Evolutionary conservation across 2,329 filamentous ascomycete genomes (phyloP).

Genomic region (Claviceps purpurea): DNA sequence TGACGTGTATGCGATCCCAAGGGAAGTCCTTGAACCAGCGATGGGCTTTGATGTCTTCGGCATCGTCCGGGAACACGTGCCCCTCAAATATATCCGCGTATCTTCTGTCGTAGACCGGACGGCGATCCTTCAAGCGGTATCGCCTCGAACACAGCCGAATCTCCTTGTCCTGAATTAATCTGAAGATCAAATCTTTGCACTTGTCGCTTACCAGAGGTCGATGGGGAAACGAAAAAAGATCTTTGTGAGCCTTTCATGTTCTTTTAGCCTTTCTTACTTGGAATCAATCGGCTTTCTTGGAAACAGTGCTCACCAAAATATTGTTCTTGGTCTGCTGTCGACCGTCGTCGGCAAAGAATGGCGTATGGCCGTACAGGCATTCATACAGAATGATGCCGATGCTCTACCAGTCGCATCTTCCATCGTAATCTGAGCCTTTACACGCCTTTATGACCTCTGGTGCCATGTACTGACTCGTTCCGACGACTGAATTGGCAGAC

Average conservation of each 20-base stretch:
- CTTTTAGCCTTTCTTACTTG: neutral
- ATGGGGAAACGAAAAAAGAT: slow-evolving; percentile 57
- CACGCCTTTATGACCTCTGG: slow-evolving; percentile 67
- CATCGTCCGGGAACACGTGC: slow-evolving; percentile 73
- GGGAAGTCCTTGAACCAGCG: slow-evolving; percentile 69
- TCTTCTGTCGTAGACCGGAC: slow-evolving; percentile 10
- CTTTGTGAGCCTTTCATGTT: slow-evolving; percentile 48
- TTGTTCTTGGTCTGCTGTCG: slow-evolving; percentile 74
- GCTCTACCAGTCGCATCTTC: slow-evolving; percentile 94
- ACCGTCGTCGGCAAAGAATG: slow-evolving; percentile 68
- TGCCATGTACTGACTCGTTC: slow-evolving; percentile 97
- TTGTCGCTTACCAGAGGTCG: slow-evolving; percentile 51
- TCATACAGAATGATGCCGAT: slow-evolving; percentile 90
- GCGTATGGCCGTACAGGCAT: slow-evolving; percentile 84
- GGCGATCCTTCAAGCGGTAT: slow-evolving; percentile 54
- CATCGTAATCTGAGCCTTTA: slow-evolving; percentile 52
- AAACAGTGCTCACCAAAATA: slow-evolving; percentile 48
- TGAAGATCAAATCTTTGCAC: slow-evolving; percentile 65
- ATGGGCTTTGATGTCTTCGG: slow-evolving; percentile 79
- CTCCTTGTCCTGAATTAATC: slow-evolving; percentile 61
- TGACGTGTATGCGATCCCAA: slow-evolving; percentile 63
- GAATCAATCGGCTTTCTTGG: neutral
- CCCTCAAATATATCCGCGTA: slow-evolving; percentile 23
- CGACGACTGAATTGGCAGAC: slow-evolving; percentile 74
- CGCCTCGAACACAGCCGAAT: slow-evolving; percentile 60